These are phyloP conservation scores for Diaporthe vaccinii DNA, from an alignment of 2,329 filamentous ascomycete genomes.

Conservation along the genomic window DNA sequence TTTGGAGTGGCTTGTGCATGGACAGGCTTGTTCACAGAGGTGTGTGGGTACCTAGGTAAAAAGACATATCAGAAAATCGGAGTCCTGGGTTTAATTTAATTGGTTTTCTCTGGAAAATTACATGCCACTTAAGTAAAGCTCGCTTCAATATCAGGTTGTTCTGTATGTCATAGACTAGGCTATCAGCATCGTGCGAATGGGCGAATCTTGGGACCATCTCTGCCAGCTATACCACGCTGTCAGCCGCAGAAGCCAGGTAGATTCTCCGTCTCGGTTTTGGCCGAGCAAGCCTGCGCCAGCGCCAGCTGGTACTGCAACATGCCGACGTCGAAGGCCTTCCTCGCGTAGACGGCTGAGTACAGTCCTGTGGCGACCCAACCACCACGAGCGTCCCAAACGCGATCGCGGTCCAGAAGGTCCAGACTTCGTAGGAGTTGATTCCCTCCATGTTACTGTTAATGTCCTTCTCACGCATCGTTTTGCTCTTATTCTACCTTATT, in stretches of 20 bases:
- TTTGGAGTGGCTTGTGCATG: slow-evolving; percentile 7
- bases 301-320: slow-evolving; percentile 24
- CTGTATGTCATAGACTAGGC: not conserved
- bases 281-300: slow-evolving; percentile 13
- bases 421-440: slow-evolving; percentile 7
- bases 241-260: slow-evolving; percentile 9
- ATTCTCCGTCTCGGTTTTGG: not conserved
- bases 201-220: too few species aligned
- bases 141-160: not conserved
- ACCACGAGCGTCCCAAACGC: not conserved
- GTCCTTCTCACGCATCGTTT: not conserved
- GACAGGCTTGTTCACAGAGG: not conserved
- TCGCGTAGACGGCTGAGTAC: slow-evolving; percentile 25
- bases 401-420: slow-evolving; percentile 22
- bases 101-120: not conserved
- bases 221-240: not conserved
- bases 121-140: not conserved
- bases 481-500: not conserved
- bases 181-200: not conserved
- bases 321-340: slow-evolving; percentile 7
- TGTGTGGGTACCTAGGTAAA: slow-evolving; percentile 7
- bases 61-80: slow-evolving; percentile 25
- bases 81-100: not conserved
- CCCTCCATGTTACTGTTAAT: slow-evolving; percentile 18
- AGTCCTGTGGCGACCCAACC: not conserved